Base-by-base conservation (phyloP, 257 asterid genomes). In the Catharanthus roseus region DNA sequence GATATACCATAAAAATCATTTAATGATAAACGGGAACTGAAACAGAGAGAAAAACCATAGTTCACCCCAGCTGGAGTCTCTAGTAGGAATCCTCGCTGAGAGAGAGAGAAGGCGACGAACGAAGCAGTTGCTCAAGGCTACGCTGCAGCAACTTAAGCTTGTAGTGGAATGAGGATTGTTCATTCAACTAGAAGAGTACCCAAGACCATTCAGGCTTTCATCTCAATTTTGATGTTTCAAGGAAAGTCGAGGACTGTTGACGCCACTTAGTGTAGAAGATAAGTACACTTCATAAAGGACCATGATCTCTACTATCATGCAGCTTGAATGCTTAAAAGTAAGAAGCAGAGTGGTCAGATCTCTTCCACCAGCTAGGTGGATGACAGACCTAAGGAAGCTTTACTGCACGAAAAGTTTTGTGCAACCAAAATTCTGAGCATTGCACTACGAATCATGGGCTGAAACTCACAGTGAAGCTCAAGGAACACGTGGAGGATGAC, bases 331-430 rank as follows among this genome's bases (percentile, higher is more conserved):
- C 53, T 50, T 24, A 24, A 13, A 4, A 49, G 53, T 49, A 50
- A 63, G 67, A 71, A 11, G 70, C 51, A 58, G 44, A 61, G 26
- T 15, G 70, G 71, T 67, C 26, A 38, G 50, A 38, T 47, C 42
- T 74, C 72, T 70, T 65, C 73, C 72, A 68, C 57, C 41, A 10
- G 73, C 28, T 2, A 15, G 65, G 42, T 66, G 61, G 78, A 61
- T 24, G 53, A 36, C 54, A 8, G 44, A 67, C 33, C 73, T 63
- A 61, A 31, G 34, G 74, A 69, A 74, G 74, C 76, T 64, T 65
- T 65, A 26, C 18, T 45, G 63, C 68, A 49, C 12, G 49, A 5
- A 18, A 31, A 49, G 65, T 8, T 53, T 67, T 31, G 68, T 6
- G 12, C 45, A 29, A 42, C 60, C 68, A 10, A 34, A 53, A 6